Evolutionary conservation across 2,329 filamentous ascomycete genomes (phyloP).

Genomic region (Aspergillus sp.): DNA sequence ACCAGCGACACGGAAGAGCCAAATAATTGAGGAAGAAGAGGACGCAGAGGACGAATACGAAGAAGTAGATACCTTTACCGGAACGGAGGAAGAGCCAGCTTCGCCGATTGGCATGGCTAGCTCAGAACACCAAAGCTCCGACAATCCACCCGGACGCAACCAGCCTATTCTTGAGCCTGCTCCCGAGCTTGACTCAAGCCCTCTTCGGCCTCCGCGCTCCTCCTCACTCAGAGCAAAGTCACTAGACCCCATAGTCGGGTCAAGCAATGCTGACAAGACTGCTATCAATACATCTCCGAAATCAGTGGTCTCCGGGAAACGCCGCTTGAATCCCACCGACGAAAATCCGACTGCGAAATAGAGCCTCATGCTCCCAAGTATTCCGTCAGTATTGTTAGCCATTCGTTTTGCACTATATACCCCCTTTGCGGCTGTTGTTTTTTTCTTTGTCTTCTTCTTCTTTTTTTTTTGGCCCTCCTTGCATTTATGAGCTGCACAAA

Average conservation of each 20-base stretch:
- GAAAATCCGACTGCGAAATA: conserved; percentile 5
- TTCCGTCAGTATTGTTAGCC: conserved; percentile 9
- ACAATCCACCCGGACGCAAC: conserved; percentile 18
- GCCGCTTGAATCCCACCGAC: not conserved
- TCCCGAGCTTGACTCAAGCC: conserved; percentile 31
- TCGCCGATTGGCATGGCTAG: conserved; percentile 22
- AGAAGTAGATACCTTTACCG: conserved; percentile 43
- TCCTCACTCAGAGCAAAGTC: conserved; percentile 33
- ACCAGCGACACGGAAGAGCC: conserved; percentile 37
- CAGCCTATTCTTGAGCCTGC: conserved; percentile 32
- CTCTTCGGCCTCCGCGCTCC: conserved; percentile 37
- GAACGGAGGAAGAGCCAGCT: conserved; percentile 29
- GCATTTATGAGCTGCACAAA: conserved; percentile 12
- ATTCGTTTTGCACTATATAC: conserved; percentile 16
- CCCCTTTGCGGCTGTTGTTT: conserved; percentile 17
- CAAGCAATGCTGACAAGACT: conserved; percentile 3
- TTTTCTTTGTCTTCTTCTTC: not conserved
- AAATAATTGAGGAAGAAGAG: conserved; percentile 48
- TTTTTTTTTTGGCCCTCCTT: not conserved
- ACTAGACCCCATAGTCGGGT: conserved; percentile 15
- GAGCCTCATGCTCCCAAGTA: conserved; percentile 5
- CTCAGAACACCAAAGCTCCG: conserved; percentile 9
- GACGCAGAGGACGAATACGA: conserved; percentile 43
- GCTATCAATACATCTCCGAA: conserved; percentile 13
- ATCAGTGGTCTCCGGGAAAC: conserved; percentile 15